Conservation (phyloP, 2,329 filamentous ascomycete genomes). For the Davidsoniella neocaledoniae region DNA sequence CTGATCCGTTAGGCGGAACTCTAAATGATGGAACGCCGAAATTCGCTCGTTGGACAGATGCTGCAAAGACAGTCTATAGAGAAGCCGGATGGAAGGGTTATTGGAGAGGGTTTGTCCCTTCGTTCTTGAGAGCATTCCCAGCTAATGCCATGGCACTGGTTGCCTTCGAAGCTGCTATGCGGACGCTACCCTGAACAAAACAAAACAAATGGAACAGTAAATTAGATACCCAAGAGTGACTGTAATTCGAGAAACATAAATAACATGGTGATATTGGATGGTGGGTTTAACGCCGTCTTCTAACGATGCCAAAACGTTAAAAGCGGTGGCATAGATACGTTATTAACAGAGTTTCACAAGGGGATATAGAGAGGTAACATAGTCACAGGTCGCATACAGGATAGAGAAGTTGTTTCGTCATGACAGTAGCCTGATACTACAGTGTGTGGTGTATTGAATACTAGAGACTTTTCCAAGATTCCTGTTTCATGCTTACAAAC, state of each 20-base stretch:
- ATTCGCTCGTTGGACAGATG: constrained; percentile 65
- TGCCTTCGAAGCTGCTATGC: constrained; percentile 86
- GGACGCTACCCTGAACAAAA: constrained; percentile 31
- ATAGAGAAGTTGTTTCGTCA: no score
- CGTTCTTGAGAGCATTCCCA: constrained; percentile 84
- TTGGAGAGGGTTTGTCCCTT: constrained; percentile 87
- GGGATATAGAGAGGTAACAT: no score
- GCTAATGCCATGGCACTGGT: constrained; percentile 89
- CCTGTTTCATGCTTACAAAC: no score
- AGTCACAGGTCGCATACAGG: no score
- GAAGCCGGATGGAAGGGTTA: constrained; percentile 68
- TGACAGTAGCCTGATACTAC: no score
- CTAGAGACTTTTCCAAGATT: neutral
- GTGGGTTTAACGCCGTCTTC: no score
- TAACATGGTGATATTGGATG: neutral
- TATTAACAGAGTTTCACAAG: neutral
- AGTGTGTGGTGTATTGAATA: neutral
- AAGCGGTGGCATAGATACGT: neutral
- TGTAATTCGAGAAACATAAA: neutral
- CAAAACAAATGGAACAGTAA: no score
- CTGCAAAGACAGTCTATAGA: constrained; percentile 56
- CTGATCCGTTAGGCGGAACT: constrained; percentile 62
- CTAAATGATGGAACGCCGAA: constrained; percentile 49
- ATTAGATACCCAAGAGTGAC: neutral
- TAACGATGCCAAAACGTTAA: no score